Evolutionary conservation across 1,284 basidiomycete species (phyloP), one percentile per base, ranked within the genome.

Genomic region (Fomitiporia mediterranea): DNA sequence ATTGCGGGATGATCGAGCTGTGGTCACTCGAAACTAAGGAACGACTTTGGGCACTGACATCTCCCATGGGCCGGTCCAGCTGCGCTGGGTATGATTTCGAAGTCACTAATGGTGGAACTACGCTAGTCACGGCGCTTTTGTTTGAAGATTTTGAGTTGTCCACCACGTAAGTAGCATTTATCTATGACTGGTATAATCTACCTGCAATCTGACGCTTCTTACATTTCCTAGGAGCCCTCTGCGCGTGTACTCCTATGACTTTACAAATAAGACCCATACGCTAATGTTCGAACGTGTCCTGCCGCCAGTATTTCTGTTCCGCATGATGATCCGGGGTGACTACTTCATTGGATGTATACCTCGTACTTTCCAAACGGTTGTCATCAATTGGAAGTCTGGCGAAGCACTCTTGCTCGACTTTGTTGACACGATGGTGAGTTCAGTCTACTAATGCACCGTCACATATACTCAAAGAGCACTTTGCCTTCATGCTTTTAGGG

Each of bases 251-350:
- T 43, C 52, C n/a, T 53, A 44, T n/a, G 42, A 53, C 23, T n/a
- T 50, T 30, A 19, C 23, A 19, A 21, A 44, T 23, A 43, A 21
- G 15, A 28, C 9, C 4, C 15, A 46, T 23, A 23, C 6, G 40
- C 23, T 32, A 7, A 8, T 34, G 23, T 53, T 53, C 27, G 52
- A 44, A 21, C 28, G 52, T 25, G 35, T n/a, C 3, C 7, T 53
- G 15, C 52, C 52, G 19, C 32, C 32, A 8, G 21, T 42, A 4
- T 43, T 53, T 25, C 32, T 44, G n/a, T 53, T 53, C 27, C 23
- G 52, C n/a, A 44, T 53, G 40, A 53, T 53, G 52, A 21, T 53
- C n/a, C 42, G 30, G 15, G 40, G 40, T 4, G 52, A 53, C 15
- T 44, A 15, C 42, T 30, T 53, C 28, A 53, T 53, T 21, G 52